A percentile compares a stretch with the other conserved stretches of the same genome.
These are phyloP conservation scores for Annulohypoxylon maeteangense DNA, from an alignment of 495 filamentous ascomycete species.

Conservation along the genomic window DNA sequence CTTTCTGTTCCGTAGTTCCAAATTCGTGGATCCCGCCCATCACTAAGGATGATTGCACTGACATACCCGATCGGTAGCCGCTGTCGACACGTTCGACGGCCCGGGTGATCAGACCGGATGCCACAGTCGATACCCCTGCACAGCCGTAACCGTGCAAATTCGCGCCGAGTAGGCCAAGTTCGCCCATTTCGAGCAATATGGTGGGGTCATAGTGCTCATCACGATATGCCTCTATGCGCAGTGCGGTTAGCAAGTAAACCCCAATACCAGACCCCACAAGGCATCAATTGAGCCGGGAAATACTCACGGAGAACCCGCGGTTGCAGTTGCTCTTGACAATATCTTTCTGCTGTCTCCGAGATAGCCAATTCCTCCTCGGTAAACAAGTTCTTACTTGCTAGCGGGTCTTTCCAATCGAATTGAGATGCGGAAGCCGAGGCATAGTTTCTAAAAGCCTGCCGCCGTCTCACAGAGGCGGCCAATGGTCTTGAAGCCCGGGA, in stretches of 20 bases:
- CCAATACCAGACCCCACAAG: neutral
- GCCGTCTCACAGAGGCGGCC: constrained; percentile 12
- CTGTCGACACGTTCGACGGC: constrained; percentile 97
- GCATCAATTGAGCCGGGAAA: constrained; percentile 9
- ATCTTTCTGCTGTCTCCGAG: constrained; percentile 85
- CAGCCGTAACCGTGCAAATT: constrained; percentile 94
- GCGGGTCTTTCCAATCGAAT: constrained; percentile 95
- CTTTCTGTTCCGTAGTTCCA: constrained; percentile 88
- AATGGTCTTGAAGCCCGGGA: constrained; percentile 36
- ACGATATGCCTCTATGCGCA: constrained; percentile 83
- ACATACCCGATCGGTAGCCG: constrained; percentile 95
- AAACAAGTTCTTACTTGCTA: constrained; percentile 75
- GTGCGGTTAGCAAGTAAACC: constrained; percentile 19
- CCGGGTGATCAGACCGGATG: constrained; percentile 91
- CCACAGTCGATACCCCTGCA: constrained; percentile 91
- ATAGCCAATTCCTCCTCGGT: constrained; percentile 93
- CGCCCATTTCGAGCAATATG: constrained; percentile 95
- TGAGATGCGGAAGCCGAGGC: constrained; percentile 55
- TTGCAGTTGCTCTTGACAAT: constrained; percentile 88
- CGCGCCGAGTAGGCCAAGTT: constrained; percentile 88
- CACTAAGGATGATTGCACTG: constrained; percentile 91
- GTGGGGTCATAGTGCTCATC: constrained; percentile 90
- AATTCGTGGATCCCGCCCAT: constrained; percentile 99
- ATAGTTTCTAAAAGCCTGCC: constrained; percentile 47
- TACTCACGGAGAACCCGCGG: constrained; percentile 87